Percentiles rank a stretch among this genome's conserved stretches.
Conservation (phyloP, 2,329 filamentous ascomycete species). For the Diplodia corticola region DNA sequence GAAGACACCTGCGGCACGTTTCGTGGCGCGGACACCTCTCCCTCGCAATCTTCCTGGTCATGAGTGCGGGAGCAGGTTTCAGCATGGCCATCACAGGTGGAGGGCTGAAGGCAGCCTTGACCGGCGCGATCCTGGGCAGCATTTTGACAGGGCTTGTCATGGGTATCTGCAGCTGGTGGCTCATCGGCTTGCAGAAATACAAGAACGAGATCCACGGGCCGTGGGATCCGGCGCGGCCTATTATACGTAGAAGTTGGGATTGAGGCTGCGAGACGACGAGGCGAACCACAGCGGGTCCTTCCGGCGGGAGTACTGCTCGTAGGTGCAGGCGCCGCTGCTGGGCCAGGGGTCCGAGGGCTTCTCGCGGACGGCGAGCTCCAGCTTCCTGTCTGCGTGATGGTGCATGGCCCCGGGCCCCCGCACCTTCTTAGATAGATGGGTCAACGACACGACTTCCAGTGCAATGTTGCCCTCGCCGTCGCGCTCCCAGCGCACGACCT, state of each 20-base stretch:
- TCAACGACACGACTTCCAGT: conserved; percentile 34
- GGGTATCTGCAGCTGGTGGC: conserved; percentile 96
- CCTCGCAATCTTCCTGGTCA: conserved; percentile 73
- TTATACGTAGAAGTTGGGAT: conserved; percentile 69
- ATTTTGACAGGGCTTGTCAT: conserved; percentile 74
- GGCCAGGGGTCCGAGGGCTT: conserved; percentile 32
- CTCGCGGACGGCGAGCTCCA: conserved; percentile 21
- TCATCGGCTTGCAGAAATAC: conserved; percentile 95
- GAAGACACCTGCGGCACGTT: conserved; percentile 80
- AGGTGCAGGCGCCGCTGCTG: conserved; percentile 34
- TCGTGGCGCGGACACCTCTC: conserved; percentile 79
- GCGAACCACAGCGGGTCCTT: conserved; percentile 23
- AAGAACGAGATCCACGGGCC: conserved; percentile 98
- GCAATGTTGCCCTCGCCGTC: conserved; percentile 29
- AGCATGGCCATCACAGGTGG: conserved; percentile 59
- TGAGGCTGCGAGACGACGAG: conserved; percentile 28
- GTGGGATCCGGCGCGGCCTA: conserved; percentile 92
- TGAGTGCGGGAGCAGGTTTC: conserved; percentile 77
- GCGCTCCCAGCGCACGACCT: conserved; percentile 36
- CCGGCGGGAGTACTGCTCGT: conserved; percentile 33
- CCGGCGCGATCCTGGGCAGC: conserved; percentile 76
- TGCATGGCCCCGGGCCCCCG: conserved; percentile 8
- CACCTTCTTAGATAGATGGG: conserved; percentile 27
- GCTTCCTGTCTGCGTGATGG: conserved; percentile 8
- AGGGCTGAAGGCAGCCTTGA: conserved; percentile 59